Evolutionary conservation across 305 asterid species (phyloP), one percentile per base, ranked within the genome.

Genomic region (Vinca major): DNA sequence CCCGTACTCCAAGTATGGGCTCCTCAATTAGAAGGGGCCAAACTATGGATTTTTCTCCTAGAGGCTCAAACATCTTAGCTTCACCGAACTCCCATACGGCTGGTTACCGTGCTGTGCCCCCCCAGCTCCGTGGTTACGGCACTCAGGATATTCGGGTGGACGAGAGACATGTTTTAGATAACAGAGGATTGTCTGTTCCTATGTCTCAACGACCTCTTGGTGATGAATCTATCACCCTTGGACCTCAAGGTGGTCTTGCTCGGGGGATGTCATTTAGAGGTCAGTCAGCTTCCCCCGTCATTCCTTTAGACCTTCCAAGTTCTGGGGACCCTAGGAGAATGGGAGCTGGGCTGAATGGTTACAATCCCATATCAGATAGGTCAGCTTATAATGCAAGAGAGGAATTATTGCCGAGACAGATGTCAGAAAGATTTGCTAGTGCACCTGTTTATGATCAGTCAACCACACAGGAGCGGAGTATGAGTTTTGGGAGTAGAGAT

Each of bases 201-300:
- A 64, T 80, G 54, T 74, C 84, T 60, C 80, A 80, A 47, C 77
- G 86, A 53, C 69, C 74, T 41, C 72, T 77, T 60, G 84, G 86
- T 36, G 82, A 81, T 70, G 82, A 83, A 51, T 68, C 86, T 39
- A 83, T 91, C 58, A 83, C 96, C 65, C 95, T 91, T 80, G 97
- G 95, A 63, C 96, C 97, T 63, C 97, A 91, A 82, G 97, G 97
- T 61, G 97, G 96, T 66, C 97, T 91, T 74, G 95, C 91, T 11
- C 87, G 86, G 78, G 95, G 96, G 72, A 90, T 90, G 97, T 88
- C 88, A 75, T 85, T 81, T 79, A 84, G 94, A 81, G 96, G 95
- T 66, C 94, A 79, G 64, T 80, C 87, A 62, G 79, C 87, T 21
- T 80, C 82, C 63, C 75, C 84, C 47, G 80, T 61, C 62, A 67